A percentile compares a stretch with the other conserved stretches of the same genome.
phyloP scores from a whole-genome alignment of 2,329 filamentous ascomycete genomes.

The Phoma sp. region DNA sequence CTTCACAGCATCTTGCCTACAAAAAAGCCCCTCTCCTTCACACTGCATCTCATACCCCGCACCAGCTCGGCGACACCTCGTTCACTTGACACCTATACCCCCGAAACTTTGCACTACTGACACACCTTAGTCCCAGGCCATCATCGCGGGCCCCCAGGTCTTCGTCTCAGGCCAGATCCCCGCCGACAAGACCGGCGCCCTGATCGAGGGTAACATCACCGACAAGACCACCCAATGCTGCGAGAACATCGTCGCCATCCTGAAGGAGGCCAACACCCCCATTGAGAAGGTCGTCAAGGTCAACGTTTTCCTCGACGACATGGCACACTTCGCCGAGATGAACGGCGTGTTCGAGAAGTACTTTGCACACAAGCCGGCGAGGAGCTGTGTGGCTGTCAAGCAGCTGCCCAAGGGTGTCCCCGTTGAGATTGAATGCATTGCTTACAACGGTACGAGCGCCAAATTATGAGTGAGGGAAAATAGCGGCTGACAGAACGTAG shows the following conservation, averaged over 20 bases:
- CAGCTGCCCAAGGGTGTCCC: constrained; percentile 84
- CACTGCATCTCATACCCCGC: background rate
- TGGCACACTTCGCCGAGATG: constrained; percentile 88
- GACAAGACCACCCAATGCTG: constrained; percentile 75
- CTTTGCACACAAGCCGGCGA: constrained; percentile 83
- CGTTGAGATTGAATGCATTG: constrained; percentile 91
- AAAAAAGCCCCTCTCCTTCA: too few relatives aligned
- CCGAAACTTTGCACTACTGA: background rate
- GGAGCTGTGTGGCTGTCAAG: constrained; percentile 90
- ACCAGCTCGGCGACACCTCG: background rate
- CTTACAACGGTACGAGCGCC: constrained; percentile 55
- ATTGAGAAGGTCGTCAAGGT: constrained; percentile 83
- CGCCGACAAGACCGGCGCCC: constrained; percentile 66
- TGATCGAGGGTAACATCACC: constrained; percentile 70
- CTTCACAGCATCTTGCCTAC: too few relatives aligned
- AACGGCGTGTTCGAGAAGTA: constrained; percentile 85
- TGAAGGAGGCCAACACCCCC: constrained; percentile 79
- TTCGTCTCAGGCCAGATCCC: constrained; percentile 82
- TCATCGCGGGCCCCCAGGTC: constrained; percentile 72
- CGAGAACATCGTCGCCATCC: constrained; percentile 83
- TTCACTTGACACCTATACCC: background rate
- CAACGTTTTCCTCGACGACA: constrained; percentile 85
- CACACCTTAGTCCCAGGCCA: constrained; percentile 60
- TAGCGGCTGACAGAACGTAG: constrained; percentile 14
- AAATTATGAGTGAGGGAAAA: constrained; percentile 25